A percentile compares a stretch with the other conserved stretches of the same genome.
Conservation (phyloP, 257 asterid species). For the Jacaranda mimosifolia region DNA sequence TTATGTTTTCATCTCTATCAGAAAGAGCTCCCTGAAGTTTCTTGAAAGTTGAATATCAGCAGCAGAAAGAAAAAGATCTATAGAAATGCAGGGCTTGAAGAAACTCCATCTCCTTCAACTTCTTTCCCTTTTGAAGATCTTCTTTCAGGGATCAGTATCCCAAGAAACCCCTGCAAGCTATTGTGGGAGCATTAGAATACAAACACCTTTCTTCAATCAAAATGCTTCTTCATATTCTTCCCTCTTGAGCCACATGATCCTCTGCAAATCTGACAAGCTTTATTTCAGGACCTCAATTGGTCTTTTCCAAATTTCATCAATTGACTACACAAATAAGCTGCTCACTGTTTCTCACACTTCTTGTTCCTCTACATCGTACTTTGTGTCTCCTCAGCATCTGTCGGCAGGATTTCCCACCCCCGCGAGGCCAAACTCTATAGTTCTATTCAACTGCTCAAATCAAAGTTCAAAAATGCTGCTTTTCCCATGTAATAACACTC, state of each 20-base stretch:
- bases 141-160: conserved; percentile 35
- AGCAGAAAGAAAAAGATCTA: not conserved
- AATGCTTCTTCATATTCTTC: conserved; percentile 36
- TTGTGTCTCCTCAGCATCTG: conserved; percentile 43
- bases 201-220: conserved; percentile 37
- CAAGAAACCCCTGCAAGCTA: conserved; percentile 30
- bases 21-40: not conserved
- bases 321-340: conserved; percentile 49
- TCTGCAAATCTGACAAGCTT: conserved; percentile 57
- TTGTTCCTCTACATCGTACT: conserved; percentile 47
- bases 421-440: conserved; percentile 48
- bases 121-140: conserved; percentile 30
- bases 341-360: conserved; percentile 50
- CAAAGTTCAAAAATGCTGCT: not conserved
- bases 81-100: conserved; percentile 48
- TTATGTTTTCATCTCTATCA: conserved; percentile 27
- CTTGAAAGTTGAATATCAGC: conserved; percentile 21
- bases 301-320: conserved; percentile 51
- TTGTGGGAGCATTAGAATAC: conserved; percentile 50
- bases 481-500: conserved; percentile 20
- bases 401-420: conserved; percentile 56
- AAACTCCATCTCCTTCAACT: conserved; percentile 45
- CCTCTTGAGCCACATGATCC: conserved; percentile 43
- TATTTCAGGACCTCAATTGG: conserved; percentile 62
- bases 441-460: conserved; percentile 51